Evolutionary conservation across 148 eudicot species (phyloP).

Genomic region (Camellia lanceoleosa): DNA sequence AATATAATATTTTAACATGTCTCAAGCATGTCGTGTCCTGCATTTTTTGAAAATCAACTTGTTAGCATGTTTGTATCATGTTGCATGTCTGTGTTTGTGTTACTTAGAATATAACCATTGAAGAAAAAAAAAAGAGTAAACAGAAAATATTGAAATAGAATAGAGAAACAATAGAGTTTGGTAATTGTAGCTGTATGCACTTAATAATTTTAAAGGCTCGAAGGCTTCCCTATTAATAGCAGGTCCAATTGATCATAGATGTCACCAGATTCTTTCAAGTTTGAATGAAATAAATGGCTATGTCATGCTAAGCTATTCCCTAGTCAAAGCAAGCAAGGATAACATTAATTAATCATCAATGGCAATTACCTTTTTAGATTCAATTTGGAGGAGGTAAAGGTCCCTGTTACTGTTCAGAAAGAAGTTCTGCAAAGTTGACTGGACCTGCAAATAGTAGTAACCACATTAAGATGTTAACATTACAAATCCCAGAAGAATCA

Average conservation of each 20-base stretch:
- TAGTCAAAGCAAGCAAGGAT: constrained; percentile 2
- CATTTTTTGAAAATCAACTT: no score
- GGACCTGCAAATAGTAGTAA: constrained; percentile 53
- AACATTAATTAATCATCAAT: neutral
- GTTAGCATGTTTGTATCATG: no score
- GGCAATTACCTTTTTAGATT: constrained; percentile 53
- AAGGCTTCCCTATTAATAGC: neutral
- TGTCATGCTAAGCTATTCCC: constrained; percentile 1
- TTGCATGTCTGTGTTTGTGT: no score
- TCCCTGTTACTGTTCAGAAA: constrained; percentile 45
- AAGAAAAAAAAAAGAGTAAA: no score
- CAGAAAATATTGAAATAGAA: no score
- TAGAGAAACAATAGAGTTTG: no score
- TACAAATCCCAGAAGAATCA: neutral
- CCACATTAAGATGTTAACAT: neutral
- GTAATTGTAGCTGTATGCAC: neutral
- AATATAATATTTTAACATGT: no score
- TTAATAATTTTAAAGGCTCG: neutral
- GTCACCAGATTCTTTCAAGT: constrained; percentile 7
- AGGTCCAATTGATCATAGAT: neutral
- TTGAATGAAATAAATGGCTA: neutral
- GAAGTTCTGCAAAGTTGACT: constrained; percentile 65
- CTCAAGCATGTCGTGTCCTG: no score
- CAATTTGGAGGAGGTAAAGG: constrained; percentile 75
- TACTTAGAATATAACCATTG: no score